A percentile compares a stretch with the other conserved stretches of the same genome.
Conservation (phyloP, 352 stramenopile species). For the Globisporangium paroecandrum region DNA sequence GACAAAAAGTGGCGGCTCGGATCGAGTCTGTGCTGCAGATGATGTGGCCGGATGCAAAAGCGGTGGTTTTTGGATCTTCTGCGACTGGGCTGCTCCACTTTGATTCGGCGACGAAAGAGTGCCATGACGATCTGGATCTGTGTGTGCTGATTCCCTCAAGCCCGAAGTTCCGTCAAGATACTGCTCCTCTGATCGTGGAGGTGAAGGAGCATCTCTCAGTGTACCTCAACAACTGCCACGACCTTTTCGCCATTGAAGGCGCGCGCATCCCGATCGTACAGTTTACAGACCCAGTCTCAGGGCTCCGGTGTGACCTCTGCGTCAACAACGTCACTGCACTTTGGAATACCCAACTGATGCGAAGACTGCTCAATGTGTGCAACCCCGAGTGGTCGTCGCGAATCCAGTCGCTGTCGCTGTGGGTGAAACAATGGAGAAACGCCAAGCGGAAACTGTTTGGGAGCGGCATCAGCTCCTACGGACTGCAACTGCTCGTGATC, state of each 20-base stretch:
- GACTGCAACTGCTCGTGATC: constrained; percentile 58
- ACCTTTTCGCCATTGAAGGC: constrained; percentile 31
- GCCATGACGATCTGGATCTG: constrained; percentile 63
- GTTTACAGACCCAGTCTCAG: constrained; percentile 35
- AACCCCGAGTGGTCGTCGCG: not conserved
- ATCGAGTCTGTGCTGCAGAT: constrained; percentile 44
- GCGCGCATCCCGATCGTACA: constrained; percentile 75
- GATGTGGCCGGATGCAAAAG: constrained; percentile 65
- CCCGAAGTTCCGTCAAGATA: constrained; percentile 43
- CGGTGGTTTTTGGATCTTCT: constrained; percentile 70
- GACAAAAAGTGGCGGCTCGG: constrained; percentile 26
- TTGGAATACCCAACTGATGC: constrained; percentile 74
- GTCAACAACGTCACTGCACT: constrained; percentile 81
- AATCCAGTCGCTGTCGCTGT: constrained; percentile 20
- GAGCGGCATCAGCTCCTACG: constrained; percentile 61
- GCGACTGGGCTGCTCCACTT: constrained; percentile 38
- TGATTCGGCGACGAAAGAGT: not conserved
- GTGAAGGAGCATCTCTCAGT: constrained; percentile 67
- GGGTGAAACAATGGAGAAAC: constrained; percentile 56
- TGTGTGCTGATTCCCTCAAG: constrained; percentile 64
- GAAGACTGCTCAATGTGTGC: constrained; percentile 26
- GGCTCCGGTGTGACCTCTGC: constrained; percentile 63
- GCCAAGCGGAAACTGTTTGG: constrained; percentile 30
- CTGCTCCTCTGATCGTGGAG: constrained; percentile 46
- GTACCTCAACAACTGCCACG: constrained; percentile 35